Conservation (phyloP, 495 filamentous ascomycete species). For the Pyrenopolyporus hunteri region DNA sequence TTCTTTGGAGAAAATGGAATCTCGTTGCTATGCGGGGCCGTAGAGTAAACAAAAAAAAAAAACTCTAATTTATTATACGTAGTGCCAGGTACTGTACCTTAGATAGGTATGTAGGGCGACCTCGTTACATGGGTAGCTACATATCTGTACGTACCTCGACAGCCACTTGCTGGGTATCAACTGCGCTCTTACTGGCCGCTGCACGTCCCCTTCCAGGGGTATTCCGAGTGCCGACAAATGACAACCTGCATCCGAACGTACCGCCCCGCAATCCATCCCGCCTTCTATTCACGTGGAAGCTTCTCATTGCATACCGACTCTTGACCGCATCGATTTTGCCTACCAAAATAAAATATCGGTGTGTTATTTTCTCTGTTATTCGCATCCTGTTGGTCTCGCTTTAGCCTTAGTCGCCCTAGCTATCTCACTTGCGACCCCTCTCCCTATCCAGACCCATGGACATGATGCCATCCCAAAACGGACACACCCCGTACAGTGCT, state of each 20-base stretch:
- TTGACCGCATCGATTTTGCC: slow-evolving; percentile 30
- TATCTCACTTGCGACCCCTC: background rate
- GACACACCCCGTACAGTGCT: background rate
- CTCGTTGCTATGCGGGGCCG: slow-evolving; percentile 33
- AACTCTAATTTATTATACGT: background rate
- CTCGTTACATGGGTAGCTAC: background rate
- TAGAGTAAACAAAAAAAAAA: slow-evolving; percentile 34
- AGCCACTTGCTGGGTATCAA: background rate
- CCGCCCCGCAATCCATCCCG: slow-evolving; percentile 25
- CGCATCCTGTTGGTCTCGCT: background rate
- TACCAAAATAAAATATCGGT: slow-evolving; percentile 20
- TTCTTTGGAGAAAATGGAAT: slow-evolving; percentile 7
- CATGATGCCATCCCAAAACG: background rate
- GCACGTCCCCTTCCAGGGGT: too few species aligned
- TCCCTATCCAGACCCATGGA: slow-evolving; percentile 4
- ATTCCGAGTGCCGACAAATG: slow-evolving; percentile 14
- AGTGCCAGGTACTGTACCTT: background rate
- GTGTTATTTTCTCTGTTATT: background rate
- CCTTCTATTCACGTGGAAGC: slow-evolving; percentile 32
- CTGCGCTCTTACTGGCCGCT: too few species aligned
- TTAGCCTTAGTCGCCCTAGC: too few species aligned
- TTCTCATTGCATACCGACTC: slow-evolving; percentile 29
- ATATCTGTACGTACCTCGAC: background rate
- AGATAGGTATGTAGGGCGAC: background rate
- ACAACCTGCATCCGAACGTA: slow-evolving; percentile 12